Percentiles rank a stretch among this genome's conserved stretches.
Evolutionary conservation across 768 basidiomycete genomes (phyloP).

Genomic region (Obba rivulosa): DNA sequence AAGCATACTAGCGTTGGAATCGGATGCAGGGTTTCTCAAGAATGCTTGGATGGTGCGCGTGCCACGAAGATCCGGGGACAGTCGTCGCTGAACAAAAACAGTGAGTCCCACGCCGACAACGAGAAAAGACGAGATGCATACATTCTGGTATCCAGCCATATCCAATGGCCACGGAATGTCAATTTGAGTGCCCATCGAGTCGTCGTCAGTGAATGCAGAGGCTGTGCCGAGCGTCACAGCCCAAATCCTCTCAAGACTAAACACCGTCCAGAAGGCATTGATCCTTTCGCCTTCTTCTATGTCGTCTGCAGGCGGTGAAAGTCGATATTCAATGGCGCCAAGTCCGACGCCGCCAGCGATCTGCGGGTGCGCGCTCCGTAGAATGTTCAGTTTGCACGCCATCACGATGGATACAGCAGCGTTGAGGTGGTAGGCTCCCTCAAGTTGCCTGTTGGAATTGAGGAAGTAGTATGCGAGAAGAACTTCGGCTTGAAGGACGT

Average conservation of each 20-base stretch:
- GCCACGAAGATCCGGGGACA: slow-evolving; percentile 39
- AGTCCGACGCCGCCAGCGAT: slow-evolving; percentile 18
- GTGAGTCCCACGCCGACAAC: slow-evolving; percentile 24
- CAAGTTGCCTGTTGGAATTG: slow-evolving; percentile 50
- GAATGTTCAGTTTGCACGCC: slow-evolving; percentile 22
- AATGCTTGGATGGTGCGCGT: slow-evolving; percentile 47
- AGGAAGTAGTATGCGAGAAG: slow-evolving; percentile 66
- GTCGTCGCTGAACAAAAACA: slow-evolving; percentile 31
- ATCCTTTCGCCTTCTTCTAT: slow-evolving; percentile 63
- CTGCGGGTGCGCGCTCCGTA: slow-evolving; percentile 22
- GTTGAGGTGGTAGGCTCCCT: slow-evolving; percentile 49
- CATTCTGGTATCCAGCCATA: slow-evolving; percentile 27
- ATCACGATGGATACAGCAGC: slow-evolving; percentile 34
- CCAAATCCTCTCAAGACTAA: slow-evolving; percentile 53
- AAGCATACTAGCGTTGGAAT: slow-evolving; percentile 30
- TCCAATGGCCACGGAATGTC: slow-evolving; percentile 36
- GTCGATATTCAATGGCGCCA: slow-evolving; percentile 6
- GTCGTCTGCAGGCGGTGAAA: slow-evolving; percentile 29
- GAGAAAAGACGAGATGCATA: slow-evolving; percentile 17
- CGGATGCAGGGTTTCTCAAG: slow-evolving; percentile 30
- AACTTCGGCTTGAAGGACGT: slow-evolving; percentile 35
- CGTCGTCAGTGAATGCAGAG: slow-evolving; percentile 49
- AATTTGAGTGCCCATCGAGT: slow-evolving; percentile 33
- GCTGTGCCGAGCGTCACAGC: slow-evolving; percentile 49
- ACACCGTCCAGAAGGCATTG: slow-evolving; percentile 61